phyloP scores from a whole-genome alignment of 148 eudicot species.

The Linanthus parryae region DNA sequence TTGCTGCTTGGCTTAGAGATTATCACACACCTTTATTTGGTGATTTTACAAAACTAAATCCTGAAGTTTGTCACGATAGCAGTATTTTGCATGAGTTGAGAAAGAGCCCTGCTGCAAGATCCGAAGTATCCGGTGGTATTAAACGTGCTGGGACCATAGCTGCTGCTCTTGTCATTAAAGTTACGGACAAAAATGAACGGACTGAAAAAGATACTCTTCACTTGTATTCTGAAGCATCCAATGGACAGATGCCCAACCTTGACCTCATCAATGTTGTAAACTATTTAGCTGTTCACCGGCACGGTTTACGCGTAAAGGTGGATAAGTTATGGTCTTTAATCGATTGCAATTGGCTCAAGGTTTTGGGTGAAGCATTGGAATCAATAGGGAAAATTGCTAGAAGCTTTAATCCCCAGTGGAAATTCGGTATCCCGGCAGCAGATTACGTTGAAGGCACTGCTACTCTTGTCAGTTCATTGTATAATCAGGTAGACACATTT shows the following conservation, averaged over 20 bases:
- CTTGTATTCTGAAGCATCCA: slow-evolving; percentile 91
- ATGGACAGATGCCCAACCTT: slow-evolving; percentile 98
- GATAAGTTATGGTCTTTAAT: slow-evolving; percentile 58
- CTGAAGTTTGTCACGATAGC: slow-evolving; percentile 32
- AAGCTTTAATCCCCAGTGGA: slow-evolving; percentile 74
- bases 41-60: slow-evolving; percentile 19
- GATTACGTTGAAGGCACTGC: slow-evolving; percentile 89
- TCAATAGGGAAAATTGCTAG: slow-evolving; percentile 55
- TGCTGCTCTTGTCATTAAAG: slow-evolving; percentile 90
- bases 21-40: slow-evolving; percentile 62
- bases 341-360: slow-evolving; percentile 51
- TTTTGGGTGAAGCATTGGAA: slow-evolving; percentile 53
- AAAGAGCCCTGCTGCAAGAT: slow-evolving; percentile 15
- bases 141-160: slow-evolving; percentile 98
- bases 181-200: slow-evolving; percentile 32
- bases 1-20: slow-evolving; percentile 82
- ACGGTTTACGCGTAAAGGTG: slow-evolving; percentile 70
- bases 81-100: slow-evolving; percentile 12
- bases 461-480: slow-evolving; percentile 91
- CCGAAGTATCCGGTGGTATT: slow-evolving; percentile 34
- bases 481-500: slow-evolving; percentile 55
- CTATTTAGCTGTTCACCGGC: slow-evolving; percentile 88
- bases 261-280: slow-evolving; percentile 90
- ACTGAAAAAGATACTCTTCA: slow-evolving; percentile 49
- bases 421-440: slow-evolving; percentile 65